These are phyloP conservation scores for Acacia concinna DNA, from an alignment of 331 rosid genomes.

Conservation along the genomic window DNA sequence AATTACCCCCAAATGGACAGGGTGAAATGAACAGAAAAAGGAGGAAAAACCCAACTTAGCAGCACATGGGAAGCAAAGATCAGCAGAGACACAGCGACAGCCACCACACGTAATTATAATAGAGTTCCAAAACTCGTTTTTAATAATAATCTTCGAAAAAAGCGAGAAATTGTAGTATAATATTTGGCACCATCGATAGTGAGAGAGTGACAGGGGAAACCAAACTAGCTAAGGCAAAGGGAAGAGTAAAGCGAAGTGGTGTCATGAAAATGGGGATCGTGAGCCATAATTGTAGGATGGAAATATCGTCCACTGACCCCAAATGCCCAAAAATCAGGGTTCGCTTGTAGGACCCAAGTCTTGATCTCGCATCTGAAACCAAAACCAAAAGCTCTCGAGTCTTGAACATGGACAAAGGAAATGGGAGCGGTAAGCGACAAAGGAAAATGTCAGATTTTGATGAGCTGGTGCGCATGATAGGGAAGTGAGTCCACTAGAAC, in stretches of 20 bases:
- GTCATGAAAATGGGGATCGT: slow-evolving; percentile 28
- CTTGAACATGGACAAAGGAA: slow-evolving; percentile 34
- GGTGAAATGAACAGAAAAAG: slow-evolving; percentile 13
- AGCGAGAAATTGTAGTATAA: slow-evolving; percentile 23
- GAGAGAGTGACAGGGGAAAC: neutral
- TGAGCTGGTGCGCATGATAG: slow-evolving; percentile 93
- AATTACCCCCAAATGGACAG: slow-evolving; percentile 34
- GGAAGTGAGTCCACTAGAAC: slow-evolving; percentile 51
- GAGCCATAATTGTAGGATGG: slow-evolving; percentile 47
- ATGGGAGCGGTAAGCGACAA: neutral
- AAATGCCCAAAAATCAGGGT: slow-evolving; percentile 7
- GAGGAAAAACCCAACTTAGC: slow-evolving; percentile 36
- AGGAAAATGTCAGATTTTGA: neutral
- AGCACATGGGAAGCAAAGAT: slow-evolving; percentile 50
- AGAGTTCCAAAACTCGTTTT: slow-evolving; percentile 26
- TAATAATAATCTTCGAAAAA: slow-evolving; percentile 3
- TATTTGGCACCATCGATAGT: slow-evolving; percentile 7
- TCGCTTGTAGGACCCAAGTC: slow-evolving; percentile 39
- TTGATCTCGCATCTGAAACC: slow-evolving; percentile 13
- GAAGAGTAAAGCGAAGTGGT: slow-evolving; percentile 24
- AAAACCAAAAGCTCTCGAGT: slow-evolving; percentile 1
- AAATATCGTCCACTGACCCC: neutral
- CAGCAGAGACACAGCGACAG: slow-evolving; percentile 27
- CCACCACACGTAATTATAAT: slow-evolving; percentile 37
- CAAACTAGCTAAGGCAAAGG: slow-evolving; percentile 3